Base-by-base conservation (phyloP, 176 grass and related monocot genomes). In the Carex cristatella region DNA sequence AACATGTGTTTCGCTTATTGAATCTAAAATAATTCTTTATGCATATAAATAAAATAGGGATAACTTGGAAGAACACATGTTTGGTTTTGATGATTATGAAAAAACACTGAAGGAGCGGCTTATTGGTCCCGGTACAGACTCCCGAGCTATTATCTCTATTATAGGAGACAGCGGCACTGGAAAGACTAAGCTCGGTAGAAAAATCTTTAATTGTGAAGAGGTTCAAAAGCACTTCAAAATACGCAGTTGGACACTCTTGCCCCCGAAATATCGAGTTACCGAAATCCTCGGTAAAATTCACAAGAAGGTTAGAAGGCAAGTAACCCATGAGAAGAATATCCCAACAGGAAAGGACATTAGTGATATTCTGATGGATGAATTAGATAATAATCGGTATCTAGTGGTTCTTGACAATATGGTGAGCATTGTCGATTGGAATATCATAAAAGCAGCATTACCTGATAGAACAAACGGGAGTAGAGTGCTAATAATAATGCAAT, bases 121-220 rank as follows among this genome's bases (percentile, higher is more conserved):
- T 57, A n/a, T 84, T 3, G 38, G 56, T 83, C 68, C 59, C n/a
- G 28, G 16, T 48, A 65, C 10, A 4, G 70, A 75, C 70, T 30
- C n/a, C 44, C 67, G 27, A n/a, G 49, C 44, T 19, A 56, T 66
- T 4, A 83, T 83, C 0, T 76, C 84, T 14, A 76, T 89, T 23
- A 46, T 89, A 63, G 87, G 75, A 61, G 38, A 89, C 75, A 89
- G 83, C 6, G 83, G 87, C 38, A 61, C 54, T 7, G 83, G 87
- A 0, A 89, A 89, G 70, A 85, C 83, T 0, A 86, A 79, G 62
- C 83, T 86, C 23, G 74, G 65, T 46, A 55, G 87, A 75, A 80
- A 85, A 10, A 49, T 85, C 1, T 89, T 61, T 61, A 19, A 85
- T 7, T 76, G 63, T 27, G 48, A 10, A 65, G 4, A 5, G 2